These are phyloP conservation scores for Pichia pseudocactophila DNA, from an alignment of 805 yeast genomes.

Conservation along the genomic window DNA sequence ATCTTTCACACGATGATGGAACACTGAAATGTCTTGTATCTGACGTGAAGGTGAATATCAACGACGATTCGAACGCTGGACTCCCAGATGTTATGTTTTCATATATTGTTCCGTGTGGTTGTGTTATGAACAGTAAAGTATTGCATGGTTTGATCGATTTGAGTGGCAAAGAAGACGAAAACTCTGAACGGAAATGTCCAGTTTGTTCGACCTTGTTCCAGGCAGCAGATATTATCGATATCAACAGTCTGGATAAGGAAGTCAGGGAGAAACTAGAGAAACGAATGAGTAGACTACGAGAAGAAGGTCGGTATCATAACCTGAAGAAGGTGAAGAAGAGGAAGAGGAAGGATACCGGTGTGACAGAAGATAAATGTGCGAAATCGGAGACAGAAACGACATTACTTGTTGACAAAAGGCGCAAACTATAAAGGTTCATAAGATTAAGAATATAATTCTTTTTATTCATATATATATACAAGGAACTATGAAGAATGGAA, in stretches of 20 bases:
- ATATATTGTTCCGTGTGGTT: constrained; percentile 40
- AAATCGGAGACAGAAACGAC: too few relatives aligned
- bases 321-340: constrained; percentile 21
- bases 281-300: constrained; percentile 14
- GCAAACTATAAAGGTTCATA: too few relatives aligned
- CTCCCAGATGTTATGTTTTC: constrained; percentile 25
- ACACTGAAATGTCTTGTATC: constrained; percentile 33
- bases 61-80: too few relatives aligned
- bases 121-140: constrained; percentile 30
- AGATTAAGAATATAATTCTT: too few relatives aligned
- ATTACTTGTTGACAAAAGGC: too few relatives aligned
- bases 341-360: constrained; percentile 8
- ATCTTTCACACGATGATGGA: constrained; percentile 9
- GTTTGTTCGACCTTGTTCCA: constrained; percentile 27
- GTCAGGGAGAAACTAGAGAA: constrained; percentile 8
- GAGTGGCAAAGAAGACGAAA: constrained; percentile 3
- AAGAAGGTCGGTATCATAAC: constrained; percentile 30
- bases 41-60: constrained; percentile 2
- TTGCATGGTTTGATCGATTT: constrained; percentile 18
- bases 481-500: not conserved
- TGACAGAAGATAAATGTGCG: too few relatives aligned
- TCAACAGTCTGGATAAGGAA: constrained; percentile 15
- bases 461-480: too few relatives aligned
- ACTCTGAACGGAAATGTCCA: constrained; percentile 36
- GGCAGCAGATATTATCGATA: constrained; percentile 27